Evolutionary conservation across 176 grass and related monocot genomes (phyloP).

Genomic region (Coix lacrymajobi): DNA sequence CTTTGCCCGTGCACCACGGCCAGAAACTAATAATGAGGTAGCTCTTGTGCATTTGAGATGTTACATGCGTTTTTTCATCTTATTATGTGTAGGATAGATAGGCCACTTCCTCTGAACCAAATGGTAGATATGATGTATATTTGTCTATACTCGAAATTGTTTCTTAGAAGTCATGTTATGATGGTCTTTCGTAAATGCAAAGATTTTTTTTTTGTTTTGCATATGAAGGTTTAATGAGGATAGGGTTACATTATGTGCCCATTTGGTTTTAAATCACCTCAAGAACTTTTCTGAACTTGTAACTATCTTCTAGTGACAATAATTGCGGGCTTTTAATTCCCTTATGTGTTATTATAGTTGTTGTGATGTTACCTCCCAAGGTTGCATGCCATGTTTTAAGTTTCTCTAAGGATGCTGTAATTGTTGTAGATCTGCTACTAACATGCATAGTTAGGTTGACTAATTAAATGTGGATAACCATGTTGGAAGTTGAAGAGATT

Average conservation of each 20-base stretch:
- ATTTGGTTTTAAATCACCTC: not conserved
- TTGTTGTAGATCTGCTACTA: not conserved
- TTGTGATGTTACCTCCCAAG: not conserved
- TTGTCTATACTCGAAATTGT: not conserved
- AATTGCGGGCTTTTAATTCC: not conserved
- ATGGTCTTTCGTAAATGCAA: not conserved
- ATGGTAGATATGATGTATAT: not conserved
- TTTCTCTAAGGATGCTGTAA: not conserved
- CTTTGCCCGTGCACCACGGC: slow-evolving; percentile 48
- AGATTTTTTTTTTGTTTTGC: not conserved
- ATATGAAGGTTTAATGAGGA: not conserved
- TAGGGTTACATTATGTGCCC: not conserved
- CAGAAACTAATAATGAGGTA: slow-evolving; percentile 51
- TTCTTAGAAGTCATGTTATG: not conserved
- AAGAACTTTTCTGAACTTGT: not conserved
- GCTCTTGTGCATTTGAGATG: not conserved
- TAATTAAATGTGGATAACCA: not conserved
- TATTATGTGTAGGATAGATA: not conserved
- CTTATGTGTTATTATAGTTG: not conserved
- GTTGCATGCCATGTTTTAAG: not conserved
- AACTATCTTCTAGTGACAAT: not conserved
- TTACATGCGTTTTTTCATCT: not conserved
- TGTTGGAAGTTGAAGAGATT: not conserved
- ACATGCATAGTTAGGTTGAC: not conserved
- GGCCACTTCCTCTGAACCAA: not conserved